Evolutionary conservation across 768 basidiomycete genomes (phyloP).

Genomic region (Gloeopeniophorella convolvens): DNA sequence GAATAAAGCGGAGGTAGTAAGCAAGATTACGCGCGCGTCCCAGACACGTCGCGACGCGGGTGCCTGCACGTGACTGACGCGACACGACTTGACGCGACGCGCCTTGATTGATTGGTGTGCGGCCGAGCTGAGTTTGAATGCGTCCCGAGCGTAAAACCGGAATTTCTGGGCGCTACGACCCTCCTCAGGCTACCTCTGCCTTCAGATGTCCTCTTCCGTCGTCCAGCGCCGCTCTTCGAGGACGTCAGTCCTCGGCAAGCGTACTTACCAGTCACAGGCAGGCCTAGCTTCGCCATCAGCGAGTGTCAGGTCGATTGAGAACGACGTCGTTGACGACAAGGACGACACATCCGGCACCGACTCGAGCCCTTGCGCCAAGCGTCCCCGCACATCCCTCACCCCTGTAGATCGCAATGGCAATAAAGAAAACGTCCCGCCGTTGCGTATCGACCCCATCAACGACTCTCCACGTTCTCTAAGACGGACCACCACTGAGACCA

Average conservation of each 20-base stretch:
- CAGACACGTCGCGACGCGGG: conserved; percentile 24
- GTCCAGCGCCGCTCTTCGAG: conserved; percentile 20
- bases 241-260: conserved; percentile 31
- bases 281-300: conserved; percentile 32
- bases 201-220: conserved; percentile 11
- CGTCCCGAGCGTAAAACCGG: conserved; percentile 19
- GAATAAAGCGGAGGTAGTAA: not conserved
- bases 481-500: conserved; percentile 31
- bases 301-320: conserved; percentile 17
- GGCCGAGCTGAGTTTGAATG: conserved; percentile 26
- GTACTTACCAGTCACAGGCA: conserved; percentile 25
- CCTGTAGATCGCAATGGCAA: conserved; percentile 52
- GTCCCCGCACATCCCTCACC: conserved; percentile 42
- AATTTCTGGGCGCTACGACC: not conserved
- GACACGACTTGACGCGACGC: conserved; percentile 8
- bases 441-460: conserved; percentile 34
- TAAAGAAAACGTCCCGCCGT: conserved; percentile 77
- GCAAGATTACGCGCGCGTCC: conserved; percentile 19
- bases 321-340: conserved; percentile 13
- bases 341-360: conserved; percentile 42
- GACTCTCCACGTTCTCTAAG: conserved; percentile 34
- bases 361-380: conserved; percentile 58
- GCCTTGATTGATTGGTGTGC: conserved; percentile 20
- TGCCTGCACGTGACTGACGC: conserved; percentile 7
- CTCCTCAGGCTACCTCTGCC: conserved; percentile 7